phyloP scores from a whole-genome alignment of 345 rosid genomes.

The Syzygium oleosum region DNA sequence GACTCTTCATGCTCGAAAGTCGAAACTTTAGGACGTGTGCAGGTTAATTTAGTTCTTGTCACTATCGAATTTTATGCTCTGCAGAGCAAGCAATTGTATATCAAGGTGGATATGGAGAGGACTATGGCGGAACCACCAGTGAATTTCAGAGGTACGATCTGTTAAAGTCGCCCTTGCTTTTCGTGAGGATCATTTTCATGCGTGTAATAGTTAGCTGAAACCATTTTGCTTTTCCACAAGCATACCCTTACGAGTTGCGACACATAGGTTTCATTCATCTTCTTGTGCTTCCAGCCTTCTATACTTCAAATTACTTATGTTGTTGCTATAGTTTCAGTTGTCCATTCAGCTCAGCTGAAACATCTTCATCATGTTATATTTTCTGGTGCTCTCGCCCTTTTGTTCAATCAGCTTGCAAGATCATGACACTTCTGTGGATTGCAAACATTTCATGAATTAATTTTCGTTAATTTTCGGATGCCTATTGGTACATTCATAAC shows the following conservation, averaged over 20 bases:
- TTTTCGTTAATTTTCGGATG: background rate
- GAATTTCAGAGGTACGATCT: constrained; percentile 11
- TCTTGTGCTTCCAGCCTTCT: background rate
- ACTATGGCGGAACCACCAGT: constrained; percentile 21
- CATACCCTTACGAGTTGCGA: background rate
- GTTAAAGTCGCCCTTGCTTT: background rate
- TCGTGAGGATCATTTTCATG: background rate
- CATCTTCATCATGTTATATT: background rate
- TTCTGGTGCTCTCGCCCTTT: background rate
- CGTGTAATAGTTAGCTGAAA: background rate
- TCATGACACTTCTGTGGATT: background rate
- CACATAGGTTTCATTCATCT: background rate
- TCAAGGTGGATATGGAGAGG: constrained; percentile 51
- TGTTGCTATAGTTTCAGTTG: background rate
- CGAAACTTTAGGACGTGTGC: background rate
- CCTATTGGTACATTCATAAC: background rate
- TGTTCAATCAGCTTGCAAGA: background rate
- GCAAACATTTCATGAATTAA: background rate
- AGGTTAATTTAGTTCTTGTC: background rate
- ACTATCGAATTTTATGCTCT: background rate
- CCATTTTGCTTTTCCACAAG: background rate
- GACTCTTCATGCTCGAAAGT: background rate
- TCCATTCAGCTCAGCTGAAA: background rate
- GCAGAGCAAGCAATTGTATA: constrained; percentile 59
- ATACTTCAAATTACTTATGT: background rate